A percentile compares a stretch with the other conserved stretches of the same genome.
phyloP scores from a whole-genome alignment of 2,329 filamentous ascomycete species.

The Exophiala lecanii-corni region DNA sequence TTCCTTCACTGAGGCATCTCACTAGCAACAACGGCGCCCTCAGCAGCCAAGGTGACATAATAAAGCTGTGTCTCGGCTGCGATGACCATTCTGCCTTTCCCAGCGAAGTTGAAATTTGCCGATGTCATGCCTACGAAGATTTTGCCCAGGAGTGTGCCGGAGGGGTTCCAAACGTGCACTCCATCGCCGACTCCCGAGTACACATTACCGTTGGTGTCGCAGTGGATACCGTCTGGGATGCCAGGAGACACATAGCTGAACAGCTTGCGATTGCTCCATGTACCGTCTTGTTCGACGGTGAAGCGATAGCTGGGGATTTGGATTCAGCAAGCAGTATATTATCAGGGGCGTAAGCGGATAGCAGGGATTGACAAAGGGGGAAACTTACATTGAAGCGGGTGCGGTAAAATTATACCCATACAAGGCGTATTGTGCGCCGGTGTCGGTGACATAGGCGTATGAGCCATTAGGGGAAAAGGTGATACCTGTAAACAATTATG shows the following conservation, averaged over 20 bases:
- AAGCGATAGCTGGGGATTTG: constrained; percentile 22
- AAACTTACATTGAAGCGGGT: constrained; percentile 20
- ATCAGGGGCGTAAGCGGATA: no score
- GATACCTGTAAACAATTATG: constrained; percentile 9
- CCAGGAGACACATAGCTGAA: constrained; percentile 50
- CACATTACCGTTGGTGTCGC: constrained; percentile 51
- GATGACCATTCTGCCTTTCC: constrained; percentile 23
- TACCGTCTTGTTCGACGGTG: constrained; percentile 19
- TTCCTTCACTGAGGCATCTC: constrained; percentile 17
- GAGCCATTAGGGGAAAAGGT: constrained; percentile 34
- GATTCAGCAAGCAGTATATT: not conserved
- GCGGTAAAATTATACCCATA: constrained; percentile 21
- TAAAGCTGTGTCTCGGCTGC: constrained; percentile 20
- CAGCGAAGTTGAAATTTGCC: constrained; percentile 28
- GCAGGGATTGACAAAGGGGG: no score
- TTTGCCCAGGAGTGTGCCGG: constrained; percentile 52
- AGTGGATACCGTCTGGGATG: constrained; percentile 46
- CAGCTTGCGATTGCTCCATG: constrained; percentile 42
- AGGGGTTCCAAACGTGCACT: constrained; percentile 50
- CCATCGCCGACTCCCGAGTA: constrained; percentile 54
- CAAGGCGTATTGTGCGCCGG: constrained; percentile 18
- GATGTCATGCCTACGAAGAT: constrained; percentile 40
- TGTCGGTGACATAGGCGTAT: constrained; percentile 27
- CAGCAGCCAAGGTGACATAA: constrained; percentile 20
- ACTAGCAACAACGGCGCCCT: constrained; percentile 15